Conservation (phyloP, 192 early-diverging fungal genomes). For the Entomortierella parvispora region DNA sequence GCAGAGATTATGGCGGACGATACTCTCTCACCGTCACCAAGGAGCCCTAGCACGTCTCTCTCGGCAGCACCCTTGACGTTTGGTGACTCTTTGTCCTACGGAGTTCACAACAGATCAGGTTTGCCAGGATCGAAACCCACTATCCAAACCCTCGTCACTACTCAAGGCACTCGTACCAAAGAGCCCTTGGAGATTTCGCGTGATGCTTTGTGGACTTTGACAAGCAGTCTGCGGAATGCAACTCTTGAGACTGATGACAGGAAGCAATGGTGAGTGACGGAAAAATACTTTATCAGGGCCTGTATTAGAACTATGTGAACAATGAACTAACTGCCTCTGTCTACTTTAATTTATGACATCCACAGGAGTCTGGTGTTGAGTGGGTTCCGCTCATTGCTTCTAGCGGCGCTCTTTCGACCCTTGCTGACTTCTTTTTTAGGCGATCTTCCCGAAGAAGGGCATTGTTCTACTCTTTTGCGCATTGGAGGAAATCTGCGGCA, state of each 20-base stretch:
- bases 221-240: slow-evolving; percentile 13
- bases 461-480: neutral
- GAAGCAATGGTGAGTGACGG: slow-evolving; percentile 28
- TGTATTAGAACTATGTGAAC: neutral
- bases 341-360: neutral
- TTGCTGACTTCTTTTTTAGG: slow-evolving; percentile 30
- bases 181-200: neutral
- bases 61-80: neutral
- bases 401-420: slow-evolving; percentile 12
- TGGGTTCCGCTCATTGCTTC: slow-evolving; percentile 15
- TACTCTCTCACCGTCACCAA: neutral
- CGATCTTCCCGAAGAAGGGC: neutral
- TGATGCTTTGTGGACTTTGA: slow-evolving; percentile 24
- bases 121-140: neutral
- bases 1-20: neutral
- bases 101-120: neutral
- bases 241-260: slow-evolving; percentile 17
- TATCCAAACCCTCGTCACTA: slow-evolving; percentile 17
- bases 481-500: neutral
- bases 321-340: neutral
- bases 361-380: slow-evolving; percentile 22
- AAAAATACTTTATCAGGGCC: no score
- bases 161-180: neutral
- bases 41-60: no score
- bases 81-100: neutral